Evolutionary conservation across 768 basidiomycete genomes (phyloP), one percentile per base, ranked within the genome.

Genomic region (Daedaleopsis nitida): DNA sequence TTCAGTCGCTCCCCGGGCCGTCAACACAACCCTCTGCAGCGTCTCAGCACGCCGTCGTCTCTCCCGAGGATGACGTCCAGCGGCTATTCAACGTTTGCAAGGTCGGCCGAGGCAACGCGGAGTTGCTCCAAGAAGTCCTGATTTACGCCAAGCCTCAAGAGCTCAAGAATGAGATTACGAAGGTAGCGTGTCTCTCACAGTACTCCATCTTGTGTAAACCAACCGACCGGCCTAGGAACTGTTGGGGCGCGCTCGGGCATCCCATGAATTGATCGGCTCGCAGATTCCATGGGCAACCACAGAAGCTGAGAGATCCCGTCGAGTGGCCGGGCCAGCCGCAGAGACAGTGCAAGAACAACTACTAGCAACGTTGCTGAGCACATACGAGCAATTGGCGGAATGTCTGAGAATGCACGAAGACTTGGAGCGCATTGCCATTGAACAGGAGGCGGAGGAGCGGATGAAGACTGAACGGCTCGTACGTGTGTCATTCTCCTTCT

Each of bases 241-340:
- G 68, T 82, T 89, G 65, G 66, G 69, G 12, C 91, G 90, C 70
- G 94, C 92, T 69, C 81, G 84, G 39, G 78, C 81, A 7, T 94
- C 92, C 2, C 92, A 94, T 73, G 92, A 94, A 56, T 80, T 92
- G 7, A 86, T 96, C 35, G 85, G 80, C 62, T 86, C 89, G 8
- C 93, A 95, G 73, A 94, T 97, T 67, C 86, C 90, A n/a, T 96
- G 94, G 94, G 95, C 95, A 4, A 83, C 86, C 19, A 86, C 92
- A 1, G 84, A 88, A 13, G 93, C 92, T 1, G 88, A 90, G 65
- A 83, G 82, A 53, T 88, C 89, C 7, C 80, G 89, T 39, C 65
- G 59, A 16, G 38, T 34, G 14, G 55, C 65, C 6, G 14, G 7
- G 3, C 32, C 56, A 10, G 27, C 55, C 2, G 44, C 52, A 16